Conservation (phyloP, 495 filamentous ascomycete genomes). For the Penicillium alfredii region DNA sequence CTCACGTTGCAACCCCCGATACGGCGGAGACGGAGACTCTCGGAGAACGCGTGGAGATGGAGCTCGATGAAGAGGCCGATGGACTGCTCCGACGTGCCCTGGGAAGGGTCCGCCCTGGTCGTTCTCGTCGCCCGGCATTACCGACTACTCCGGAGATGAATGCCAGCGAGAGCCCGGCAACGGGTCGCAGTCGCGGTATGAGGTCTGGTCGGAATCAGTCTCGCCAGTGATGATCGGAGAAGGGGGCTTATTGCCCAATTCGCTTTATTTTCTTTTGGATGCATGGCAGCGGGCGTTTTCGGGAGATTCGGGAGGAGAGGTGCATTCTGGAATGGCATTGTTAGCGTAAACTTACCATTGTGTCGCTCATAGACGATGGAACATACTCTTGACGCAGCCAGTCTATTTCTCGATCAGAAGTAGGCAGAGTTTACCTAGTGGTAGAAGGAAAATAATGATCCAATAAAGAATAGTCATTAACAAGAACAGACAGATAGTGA, state of each 20-base stretch:
- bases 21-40: conserved; percentile 10
- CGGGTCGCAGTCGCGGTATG: conserved; percentile 16
- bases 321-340: too few relatives aligned
- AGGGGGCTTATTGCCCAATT: not conserved
- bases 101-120: conserved; percentile 28
- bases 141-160: conserved; percentile 20
- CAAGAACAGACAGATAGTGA: too few relatives aligned
- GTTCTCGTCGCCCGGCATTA: conserved; percentile 15
- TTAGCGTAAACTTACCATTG: too few relatives aligned
- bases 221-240: conserved; percentile 10
- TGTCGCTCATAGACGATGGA: too few relatives aligned
- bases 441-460: too few relatives aligned
- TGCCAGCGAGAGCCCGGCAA: conserved; percentile 17
- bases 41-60: conserved; percentile 39
- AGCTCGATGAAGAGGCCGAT: conserved; percentile 39
- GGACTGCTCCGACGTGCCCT: conserved; percentile 32
- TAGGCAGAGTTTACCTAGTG: too few relatives aligned
- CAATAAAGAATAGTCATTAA: too few relatives aligned
- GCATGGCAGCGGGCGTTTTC: conserved; percentile 12
- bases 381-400: too few relatives aligned
- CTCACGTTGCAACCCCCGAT: conserved; percentile 18
- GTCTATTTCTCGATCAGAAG: too few relatives aligned
- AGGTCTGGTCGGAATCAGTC: conserved; percentile 22
- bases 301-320: too few relatives aligned
- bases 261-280: conserved; percentile 1